Evolutionary conservation across 2,329 filamentous ascomycete species (phyloP), one percentile per base, ranked within the genome.

Genomic region (Neofusicoccum ribis): DNA sequence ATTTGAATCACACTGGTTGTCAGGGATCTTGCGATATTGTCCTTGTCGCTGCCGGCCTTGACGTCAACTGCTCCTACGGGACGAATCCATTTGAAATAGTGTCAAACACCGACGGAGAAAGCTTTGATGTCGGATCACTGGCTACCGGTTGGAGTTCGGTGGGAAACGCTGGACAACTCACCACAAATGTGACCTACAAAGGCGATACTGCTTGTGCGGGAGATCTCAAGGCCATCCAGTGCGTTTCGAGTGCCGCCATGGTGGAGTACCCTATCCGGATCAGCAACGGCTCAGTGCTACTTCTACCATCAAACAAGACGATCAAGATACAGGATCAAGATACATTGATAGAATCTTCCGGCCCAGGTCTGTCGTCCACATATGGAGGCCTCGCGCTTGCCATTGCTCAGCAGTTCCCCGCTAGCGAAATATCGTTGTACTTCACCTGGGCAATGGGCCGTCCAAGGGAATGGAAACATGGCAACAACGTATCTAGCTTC

Each of bases 201-300:
- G 41, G 67, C 14, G 64, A 67, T 5, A 37, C 61, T 8, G 64
- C 66, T 9, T 71, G 68, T 36, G 59, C 50, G 39, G 69, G 69
- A 31, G 44, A 65, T 3, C 43, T 71, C 23, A 59, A 66, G 36
- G 49, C 65, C 5, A 58, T 67, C 8, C 68, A 61, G 15, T 71
- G 69, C 50, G 60, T 60, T 2, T 31, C 70, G 0, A 56, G 50
- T n/a, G 65, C 66, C 49, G 67, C 64, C 14, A 66, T 39, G 11
- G 63, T 63, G 17, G 58, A 68, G 5, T 61, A 68, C 17, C 41
- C 54, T 3, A 34, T 71, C 34, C 27, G 62, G 7, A 65, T 71
- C 36, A 49, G 58, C 3, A 69, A 71, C 37, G 62, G 66, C 15
- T 31, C 27, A 7, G 27, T 31, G 27, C 6, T 31, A 31, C 27